Percentiles rank a stretch among this genome's conserved stretches.
Conservation (phyloP, 2,329 filamentous ascomycete genomes). For the Sporothrix pseudoabietina region DNA sequence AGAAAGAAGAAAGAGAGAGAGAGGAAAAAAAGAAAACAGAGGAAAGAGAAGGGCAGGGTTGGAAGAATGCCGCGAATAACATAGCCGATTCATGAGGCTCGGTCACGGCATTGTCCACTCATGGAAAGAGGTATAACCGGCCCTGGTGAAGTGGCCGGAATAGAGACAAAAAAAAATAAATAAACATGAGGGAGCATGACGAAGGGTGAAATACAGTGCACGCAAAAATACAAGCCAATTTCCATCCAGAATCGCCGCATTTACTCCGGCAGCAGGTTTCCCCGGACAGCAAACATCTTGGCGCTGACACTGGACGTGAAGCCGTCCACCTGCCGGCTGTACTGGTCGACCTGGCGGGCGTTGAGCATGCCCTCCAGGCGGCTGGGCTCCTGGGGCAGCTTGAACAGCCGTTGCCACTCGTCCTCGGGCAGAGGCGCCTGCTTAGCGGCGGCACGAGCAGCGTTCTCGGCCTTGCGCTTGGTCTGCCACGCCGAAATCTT, state of each 20-base stretch:
- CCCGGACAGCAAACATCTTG: conserved; percentile 97
- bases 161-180: neutral
- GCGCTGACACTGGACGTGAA: conserved; percentile 89
- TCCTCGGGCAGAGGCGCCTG: conserved; percentile 89
- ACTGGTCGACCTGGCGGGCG: conserved; percentile 95
- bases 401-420: conserved; percentile 98
- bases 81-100: neutral
- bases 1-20: neutral
- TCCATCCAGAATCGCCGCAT: neutral
- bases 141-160: neutral
- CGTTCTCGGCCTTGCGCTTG: conserved; percentile 96
- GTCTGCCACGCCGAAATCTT: conserved; percentile 97
- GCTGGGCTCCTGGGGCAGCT: conserved; percentile 93
- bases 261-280: conserved; percentile 63
- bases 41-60: too few relatives aligned
- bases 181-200: neutral
- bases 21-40: neutral
- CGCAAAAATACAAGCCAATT: conserved; percentile 8
- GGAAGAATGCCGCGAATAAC: neutral
- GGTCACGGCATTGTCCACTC: neutral
- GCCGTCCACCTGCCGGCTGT: conserved; percentile 93
- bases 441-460: conserved; percentile 79
- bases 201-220: neutral
- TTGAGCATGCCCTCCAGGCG: conserved; percentile 92
- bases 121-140: neutral